Base-by-base conservation (phyloP, 2,329 filamentous ascomycete species). In the Alternaria gaisen region DNA sequence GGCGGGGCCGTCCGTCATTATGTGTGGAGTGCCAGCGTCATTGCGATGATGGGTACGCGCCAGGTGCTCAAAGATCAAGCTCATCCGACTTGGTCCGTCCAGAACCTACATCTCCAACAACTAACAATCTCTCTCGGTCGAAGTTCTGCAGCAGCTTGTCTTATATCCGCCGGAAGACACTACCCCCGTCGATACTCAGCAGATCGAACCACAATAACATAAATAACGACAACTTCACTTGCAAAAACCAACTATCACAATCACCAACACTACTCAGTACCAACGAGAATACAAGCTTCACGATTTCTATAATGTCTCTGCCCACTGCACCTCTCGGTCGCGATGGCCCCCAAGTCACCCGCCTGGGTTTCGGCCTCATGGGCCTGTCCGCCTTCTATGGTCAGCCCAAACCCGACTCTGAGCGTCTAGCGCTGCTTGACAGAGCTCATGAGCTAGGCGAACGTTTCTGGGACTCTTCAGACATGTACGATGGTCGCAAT, bases 331-430 rank as follows among this genome's bases (percentile, higher is more conserved):
- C 80, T 40, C 78, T 88, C 14, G 85, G 86, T 61, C 83, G 81
- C 61, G 79, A 84, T 65, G 85, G 85, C 16, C 84, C 84, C 0
- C 67, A 80, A 20, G 82, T 88, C 32, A 80, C 82, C 4, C 78
- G 80, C 9, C 67, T 87, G 8, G 85, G 86, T 11, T 82, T 86
- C 32, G 85, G 86, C 16, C 75, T 83, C 22, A 87, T 88, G 85
- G 84, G 85, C 3, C 62, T 83, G 40, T 74, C 64, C 44, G 72
- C 74, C 46, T 83, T 81, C 70, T 86, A 86, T 63, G 83, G 83
- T 51, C 60, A 67, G n/a, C 69, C 77, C 5, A 83, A 81, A 52
- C 79, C 83, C 2, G 84, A 87, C 30, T 72, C 80, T 22, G 83
- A 86, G 60, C 82, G 83, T 3, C 78, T 87, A 58, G 79, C 79